These are phyloP conservation scores for Flaveria bidentis DNA, from an alignment of 129 eudicot species.

Conservation along the genomic window DNA sequence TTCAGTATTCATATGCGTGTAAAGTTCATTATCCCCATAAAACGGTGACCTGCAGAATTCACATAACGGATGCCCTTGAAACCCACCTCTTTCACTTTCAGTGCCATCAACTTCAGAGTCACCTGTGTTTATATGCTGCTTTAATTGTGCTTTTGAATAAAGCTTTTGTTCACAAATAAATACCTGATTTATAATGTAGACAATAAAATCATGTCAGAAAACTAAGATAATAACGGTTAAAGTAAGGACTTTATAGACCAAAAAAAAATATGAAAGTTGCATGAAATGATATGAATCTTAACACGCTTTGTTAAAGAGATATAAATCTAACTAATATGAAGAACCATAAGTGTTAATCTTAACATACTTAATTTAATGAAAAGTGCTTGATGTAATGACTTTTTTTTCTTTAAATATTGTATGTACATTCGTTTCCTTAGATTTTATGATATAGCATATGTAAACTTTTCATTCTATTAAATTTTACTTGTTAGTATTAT, in stretches of 20 bases:
- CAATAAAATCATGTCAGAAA: constrained; percentile 28
- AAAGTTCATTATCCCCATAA: constrained; percentile 94
- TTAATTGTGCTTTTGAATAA: constrained; percentile 75
- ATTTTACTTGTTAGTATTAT: background rate
- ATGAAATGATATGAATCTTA: background rate
- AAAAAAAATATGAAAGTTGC: background rate
- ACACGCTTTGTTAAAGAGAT: background rate
- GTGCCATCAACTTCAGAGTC: constrained; percentile 98
- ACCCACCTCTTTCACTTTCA: constrained; percentile 98
- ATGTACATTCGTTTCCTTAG: background rate
- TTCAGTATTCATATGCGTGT: constrained; percentile 86
- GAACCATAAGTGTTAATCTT: background rate
- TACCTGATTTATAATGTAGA: constrained; percentile 49
- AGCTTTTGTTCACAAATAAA: constrained; percentile 95
- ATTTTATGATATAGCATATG: background rate
- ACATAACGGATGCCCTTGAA: constrained; percentile 87
- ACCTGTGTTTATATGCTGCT: constrained; percentile 80
- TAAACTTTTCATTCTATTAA: background rate
- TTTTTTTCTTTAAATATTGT: background rate
- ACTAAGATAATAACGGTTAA: constrained; percentile 8
- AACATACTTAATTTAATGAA: too few relatives aligned
- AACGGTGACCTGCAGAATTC: constrained; percentile 88
- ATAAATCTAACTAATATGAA: background rate
- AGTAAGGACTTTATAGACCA: background rate
- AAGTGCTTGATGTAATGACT: background rate